phyloP scores from a whole-genome alignment of 192 early-diverging fungal species.

The Phycomyces nitens region DNA sequence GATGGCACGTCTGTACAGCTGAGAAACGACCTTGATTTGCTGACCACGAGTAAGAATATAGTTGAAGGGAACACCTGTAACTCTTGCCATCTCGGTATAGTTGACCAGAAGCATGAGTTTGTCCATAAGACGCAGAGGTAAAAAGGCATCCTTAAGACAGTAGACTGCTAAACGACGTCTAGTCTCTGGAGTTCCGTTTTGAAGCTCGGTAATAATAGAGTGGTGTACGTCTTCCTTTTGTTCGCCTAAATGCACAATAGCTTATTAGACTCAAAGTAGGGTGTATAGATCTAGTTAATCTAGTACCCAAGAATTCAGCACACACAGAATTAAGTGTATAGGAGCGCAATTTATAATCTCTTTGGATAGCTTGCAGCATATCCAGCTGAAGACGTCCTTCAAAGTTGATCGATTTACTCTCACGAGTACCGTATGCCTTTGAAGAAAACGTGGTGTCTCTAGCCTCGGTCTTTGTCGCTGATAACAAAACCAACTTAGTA shows the following conservation, averaged over 20 bases:
- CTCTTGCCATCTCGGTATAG: constrained; percentile 98
- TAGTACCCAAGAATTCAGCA: constrained; percentile 83
- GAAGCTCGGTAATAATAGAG: constrained; percentile 95
- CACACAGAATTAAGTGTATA: constrained; percentile 96
- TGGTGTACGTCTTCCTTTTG: constrained; percentile 99
- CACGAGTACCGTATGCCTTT: constrained; percentile 91
- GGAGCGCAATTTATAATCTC: constrained; percentile 93
- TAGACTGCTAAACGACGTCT: constrained; percentile 92
- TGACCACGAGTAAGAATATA: constrained; percentile 91
- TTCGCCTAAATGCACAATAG: constrained; percentile 54
- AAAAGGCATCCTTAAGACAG: constrained; percentile 95
- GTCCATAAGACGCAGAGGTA: constrained; percentile 91
- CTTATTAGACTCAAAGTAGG: neutral
- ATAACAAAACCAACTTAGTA: no score
- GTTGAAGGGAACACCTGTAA: constrained; percentile 95
- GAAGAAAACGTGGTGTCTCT: constrained; percentile 86
- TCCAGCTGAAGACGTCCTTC: constrained; percentile 94
- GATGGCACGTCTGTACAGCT: constrained; percentile 85
- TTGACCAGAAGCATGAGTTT: constrained; percentile 97
- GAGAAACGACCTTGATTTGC: constrained; percentile 97
- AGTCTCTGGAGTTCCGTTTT: constrained; percentile 94
- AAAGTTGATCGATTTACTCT: constrained; percentile 83
- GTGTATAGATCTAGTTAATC: neutral
- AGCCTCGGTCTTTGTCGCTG: constrained; percentile 60
- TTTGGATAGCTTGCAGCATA: constrained; percentile 89